Conservation (phyloP, 208 protist species). For the Acanthamoeba culbertsoni region DNA sequence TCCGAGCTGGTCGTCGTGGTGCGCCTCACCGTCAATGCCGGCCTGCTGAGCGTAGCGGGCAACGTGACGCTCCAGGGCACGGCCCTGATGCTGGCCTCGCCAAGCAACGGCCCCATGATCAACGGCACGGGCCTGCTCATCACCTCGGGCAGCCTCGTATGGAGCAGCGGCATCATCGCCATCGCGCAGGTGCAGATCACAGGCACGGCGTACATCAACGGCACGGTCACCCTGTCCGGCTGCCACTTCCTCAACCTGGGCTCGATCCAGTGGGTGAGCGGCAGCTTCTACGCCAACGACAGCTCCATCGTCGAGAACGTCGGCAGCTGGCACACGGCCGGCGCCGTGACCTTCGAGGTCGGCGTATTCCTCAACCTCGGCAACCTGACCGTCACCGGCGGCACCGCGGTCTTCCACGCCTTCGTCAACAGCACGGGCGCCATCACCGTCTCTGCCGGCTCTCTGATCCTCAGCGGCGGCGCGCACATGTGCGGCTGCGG, state of each 20-base stretch:
- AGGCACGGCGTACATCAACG: background rate
- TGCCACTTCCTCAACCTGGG: slow-evolving; percentile 38
- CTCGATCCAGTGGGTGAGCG: background rate
- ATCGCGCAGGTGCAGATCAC: background rate
- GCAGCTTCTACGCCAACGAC: slow-evolving; percentile 2
- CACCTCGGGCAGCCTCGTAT: background rate
- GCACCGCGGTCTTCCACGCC: slow-evolving; percentile 11
- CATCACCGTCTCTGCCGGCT: background rate
- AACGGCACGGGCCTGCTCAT: slow-evolving; percentile 1
- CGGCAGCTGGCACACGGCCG: background rate
- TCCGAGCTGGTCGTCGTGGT: background rate
- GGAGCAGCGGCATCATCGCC: background rate
- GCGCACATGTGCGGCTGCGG: background rate
- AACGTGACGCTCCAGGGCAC: background rate
- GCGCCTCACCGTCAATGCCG: background rate
- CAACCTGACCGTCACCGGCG: background rate
- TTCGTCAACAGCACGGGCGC: background rate
- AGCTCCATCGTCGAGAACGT: slow-evolving; percentile 16
- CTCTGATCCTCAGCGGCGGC: slow-evolving; percentile 21
- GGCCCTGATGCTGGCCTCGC: background rate
- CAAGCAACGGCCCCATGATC: background rate
- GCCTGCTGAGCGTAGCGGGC: background rate
- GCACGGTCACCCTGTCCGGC: background rate
- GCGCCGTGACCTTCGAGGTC: background rate
- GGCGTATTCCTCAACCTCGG: background rate